phyloP scores from a whole-genome alignment of 352 stramenopile genomes.

The Phytopythium chamaehyphon region DNA sequence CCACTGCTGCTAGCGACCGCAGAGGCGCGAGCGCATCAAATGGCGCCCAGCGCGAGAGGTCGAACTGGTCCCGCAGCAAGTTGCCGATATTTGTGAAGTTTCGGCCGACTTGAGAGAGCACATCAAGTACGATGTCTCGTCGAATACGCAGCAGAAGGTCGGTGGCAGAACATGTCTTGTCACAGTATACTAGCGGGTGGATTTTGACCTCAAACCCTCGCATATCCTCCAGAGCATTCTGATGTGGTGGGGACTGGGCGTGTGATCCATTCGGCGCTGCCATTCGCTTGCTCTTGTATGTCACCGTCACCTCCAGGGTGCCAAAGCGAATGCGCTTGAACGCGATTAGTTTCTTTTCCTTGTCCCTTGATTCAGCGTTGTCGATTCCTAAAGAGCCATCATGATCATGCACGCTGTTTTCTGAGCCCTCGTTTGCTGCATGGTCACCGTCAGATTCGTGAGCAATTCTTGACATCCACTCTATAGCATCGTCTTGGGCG shows the following conservation, averaged over 20 bases:
- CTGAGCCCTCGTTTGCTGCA: neutral
- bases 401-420: neutral
- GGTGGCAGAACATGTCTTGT: slow-evolving; percentile 79
- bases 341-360: slow-evolving; percentile 48
- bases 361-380: slow-evolving; percentile 34
- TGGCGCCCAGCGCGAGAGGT: slow-evolving; percentile 55
- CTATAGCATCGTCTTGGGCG: slow-evolving; percentile 37
- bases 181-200: slow-evolving; percentile 80
- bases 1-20: slow-evolving; percentile 34
- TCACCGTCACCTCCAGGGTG: slow-evolving; percentile 70
- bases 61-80: slow-evolving; percentile 77
- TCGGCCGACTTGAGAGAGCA: slow-evolving; percentile 77
- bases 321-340: slow-evolving; percentile 83
- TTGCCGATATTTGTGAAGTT: slow-evolving; percentile 87
- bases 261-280: slow-evolving; percentile 3
- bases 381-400: slow-evolving; percentile 18
- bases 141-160: slow-evolving; percentile 74
- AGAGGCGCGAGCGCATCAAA: slow-evolving; percentile 69
- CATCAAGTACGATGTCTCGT: slow-evolving; percentile 75
- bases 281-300: slow-evolving; percentile 77
- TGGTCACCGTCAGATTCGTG: neutral
- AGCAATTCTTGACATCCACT: slow-evolving; percentile 30
- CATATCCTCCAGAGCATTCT: slow-evolving; percentile 78
- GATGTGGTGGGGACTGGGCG: slow-evolving; percentile 12
- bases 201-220: slow-evolving; percentile 83